Conservation (phyloP, 2,329 filamentous ascomycete genomes). For the Claviceps maximensis region DNA sequence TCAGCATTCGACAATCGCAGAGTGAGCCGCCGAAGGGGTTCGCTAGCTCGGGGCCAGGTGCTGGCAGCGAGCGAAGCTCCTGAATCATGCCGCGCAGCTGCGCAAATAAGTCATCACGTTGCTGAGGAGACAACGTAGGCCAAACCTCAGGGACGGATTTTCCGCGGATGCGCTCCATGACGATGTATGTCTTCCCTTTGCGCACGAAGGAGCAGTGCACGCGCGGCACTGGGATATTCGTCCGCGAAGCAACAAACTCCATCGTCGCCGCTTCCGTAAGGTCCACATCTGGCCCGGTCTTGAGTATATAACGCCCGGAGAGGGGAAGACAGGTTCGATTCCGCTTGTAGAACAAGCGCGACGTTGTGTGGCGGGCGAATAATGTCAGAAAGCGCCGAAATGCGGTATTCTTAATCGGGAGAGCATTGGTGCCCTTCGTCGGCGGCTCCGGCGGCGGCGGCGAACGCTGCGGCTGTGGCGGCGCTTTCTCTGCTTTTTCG, state of each 20-base stretch:
- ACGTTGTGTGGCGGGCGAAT: background rate
- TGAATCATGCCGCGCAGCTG: constrained; percentile 12
- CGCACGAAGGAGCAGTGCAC: constrained; percentile 21
- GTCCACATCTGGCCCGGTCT: background rate
- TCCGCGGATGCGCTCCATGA: constrained; percentile 27
- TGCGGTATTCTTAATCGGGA: background rate
- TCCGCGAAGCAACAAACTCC: constrained; percentile 10
- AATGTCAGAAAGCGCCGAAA: background rate
- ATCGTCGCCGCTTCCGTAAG: constrained; percentile 13
- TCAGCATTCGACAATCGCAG: constrained; percentile 13
- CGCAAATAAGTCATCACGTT: constrained; percentile 7
- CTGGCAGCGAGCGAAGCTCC: constrained; percentile 13
- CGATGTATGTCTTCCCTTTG: constrained; percentile 27
- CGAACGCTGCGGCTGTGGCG: background rate
- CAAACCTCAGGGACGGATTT: constrained; percentile 9
- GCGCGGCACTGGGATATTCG: constrained; percentile 11
- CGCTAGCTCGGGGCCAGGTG: constrained; percentile 9
- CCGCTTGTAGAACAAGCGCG: background rate
- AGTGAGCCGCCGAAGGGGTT: constrained; percentile 16
- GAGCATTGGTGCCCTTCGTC: background rate
- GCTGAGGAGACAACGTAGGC: constrained; percentile 6
- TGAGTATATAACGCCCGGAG: background rate
- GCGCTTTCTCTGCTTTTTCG: background rate
- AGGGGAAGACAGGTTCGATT: background rate
- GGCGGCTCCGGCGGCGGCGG: background rate